Evolutionary conservation across 2,329 filamentous ascomycete genomes (phyloP).

Genomic region (Coniochaeta ligniaria): DNA sequence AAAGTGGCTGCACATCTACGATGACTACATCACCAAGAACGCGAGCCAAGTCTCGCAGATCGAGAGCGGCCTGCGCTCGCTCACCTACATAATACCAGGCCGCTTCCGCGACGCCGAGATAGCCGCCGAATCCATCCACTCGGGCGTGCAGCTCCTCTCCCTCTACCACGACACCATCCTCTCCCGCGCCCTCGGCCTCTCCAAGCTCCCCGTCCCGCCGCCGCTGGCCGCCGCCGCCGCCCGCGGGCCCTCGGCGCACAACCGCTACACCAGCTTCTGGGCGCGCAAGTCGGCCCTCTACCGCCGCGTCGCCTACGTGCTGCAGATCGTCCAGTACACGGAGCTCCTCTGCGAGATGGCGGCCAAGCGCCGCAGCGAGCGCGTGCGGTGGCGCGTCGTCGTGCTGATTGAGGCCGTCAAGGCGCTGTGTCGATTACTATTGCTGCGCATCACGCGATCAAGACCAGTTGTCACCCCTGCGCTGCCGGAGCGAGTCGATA

Average conservation of each 20-base stretch:
- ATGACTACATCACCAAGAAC: conserved; percentile 92
- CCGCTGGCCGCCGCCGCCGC: no score
- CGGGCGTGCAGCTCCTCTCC: conserved; percentile 80
- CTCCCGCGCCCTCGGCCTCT: conserved; percentile 52
- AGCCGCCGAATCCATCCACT: conserved; percentile 87
- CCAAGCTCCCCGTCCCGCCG: conserved; percentile 42
- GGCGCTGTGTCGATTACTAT: conserved; percentile 71
- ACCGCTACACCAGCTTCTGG: conserved; percentile 63
- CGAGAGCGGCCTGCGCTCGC: conserved; percentile 81
- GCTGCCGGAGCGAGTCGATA: conserved; percentile 76
- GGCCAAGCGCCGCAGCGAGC: conserved; percentile 78
- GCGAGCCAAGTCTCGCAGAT: conserved; percentile 90
- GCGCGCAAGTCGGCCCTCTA: conserved; percentile 61
- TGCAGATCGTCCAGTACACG: conserved; percentile 91
- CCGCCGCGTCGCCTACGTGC: conserved; percentile 67
- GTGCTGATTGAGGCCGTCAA: conserved; percentile 81
- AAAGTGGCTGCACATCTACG: conserved; percentile 65
- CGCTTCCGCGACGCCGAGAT: conserved; percentile 90
- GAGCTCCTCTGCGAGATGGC: conserved; percentile 98
- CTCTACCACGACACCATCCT: conserved; percentile 90
- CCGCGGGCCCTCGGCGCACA: conserved; percentile 47
- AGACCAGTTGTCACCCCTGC: conserved; percentile 77
- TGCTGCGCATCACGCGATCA: conserved; percentile 76
- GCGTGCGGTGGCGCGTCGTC: conserved; percentile 76
- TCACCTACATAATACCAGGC: conserved; percentile 93